Percentiles rank a stretch among this genome's conserved stretches.
These are phyloP conservation scores for Phylloporus scabripes DNA, from an alignment of 768 basidiomycete genomes.

Conservation along the genomic window DNA sequence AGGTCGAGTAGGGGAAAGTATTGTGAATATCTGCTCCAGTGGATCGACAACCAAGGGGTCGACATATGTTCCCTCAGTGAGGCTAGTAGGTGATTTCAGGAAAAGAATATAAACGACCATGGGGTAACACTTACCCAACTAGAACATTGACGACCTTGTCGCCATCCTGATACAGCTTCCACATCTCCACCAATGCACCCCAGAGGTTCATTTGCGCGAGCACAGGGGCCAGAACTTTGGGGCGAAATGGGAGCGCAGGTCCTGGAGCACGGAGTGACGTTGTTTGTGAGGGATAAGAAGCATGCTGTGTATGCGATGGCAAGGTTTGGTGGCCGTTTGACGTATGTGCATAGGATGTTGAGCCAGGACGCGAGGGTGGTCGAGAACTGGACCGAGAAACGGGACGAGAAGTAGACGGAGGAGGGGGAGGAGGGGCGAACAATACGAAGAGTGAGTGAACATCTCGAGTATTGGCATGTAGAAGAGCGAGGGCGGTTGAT, in stretches of 20 bases:
- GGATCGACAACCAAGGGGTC: slow-evolving; percentile 25
- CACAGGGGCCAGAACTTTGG: slow-evolving; percentile 15
- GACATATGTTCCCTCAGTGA: slow-evolving; percentile 22
- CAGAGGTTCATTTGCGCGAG: slow-evolving; percentile 18
- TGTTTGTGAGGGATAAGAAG: slow-evolving; percentile 9
- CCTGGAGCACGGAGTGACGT: neutral
- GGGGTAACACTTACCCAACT: slow-evolving; percentile 18
- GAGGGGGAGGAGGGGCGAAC: slow-evolving; percentile 8
- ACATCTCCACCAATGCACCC: slow-evolving; percentile 26
- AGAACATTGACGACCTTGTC: slow-evolving; percentile 21
- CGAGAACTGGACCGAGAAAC: slow-evolving; percentile 20
- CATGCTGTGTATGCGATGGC: slow-evolving; percentile 6
- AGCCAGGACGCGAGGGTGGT: slow-evolving; percentile 20
- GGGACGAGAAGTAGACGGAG: slow-evolving; percentile 12
- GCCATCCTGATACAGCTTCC: slow-evolving; percentile 19
- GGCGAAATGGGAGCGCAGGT: slow-evolving; percentile 15
- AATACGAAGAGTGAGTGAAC: slow-evolving; percentile 18
- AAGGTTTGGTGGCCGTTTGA: slow-evolving; percentile 9
- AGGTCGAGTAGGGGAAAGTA: slow-evolving; percentile 15
- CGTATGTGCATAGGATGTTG: slow-evolving; percentile 7
- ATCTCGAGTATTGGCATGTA: slow-evolving; percentile 24
- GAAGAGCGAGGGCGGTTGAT: slow-evolving; percentile 27
- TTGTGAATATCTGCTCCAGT: slow-evolving; percentile 24
- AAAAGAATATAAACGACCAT: neutral
- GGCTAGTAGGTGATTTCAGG: slow-evolving; percentile 8